These are phyloP conservation scores for Termitomyces sp. DNA, from an alignment of 768 basidiomycete genomes.

Conservation along the genomic window DNA sequence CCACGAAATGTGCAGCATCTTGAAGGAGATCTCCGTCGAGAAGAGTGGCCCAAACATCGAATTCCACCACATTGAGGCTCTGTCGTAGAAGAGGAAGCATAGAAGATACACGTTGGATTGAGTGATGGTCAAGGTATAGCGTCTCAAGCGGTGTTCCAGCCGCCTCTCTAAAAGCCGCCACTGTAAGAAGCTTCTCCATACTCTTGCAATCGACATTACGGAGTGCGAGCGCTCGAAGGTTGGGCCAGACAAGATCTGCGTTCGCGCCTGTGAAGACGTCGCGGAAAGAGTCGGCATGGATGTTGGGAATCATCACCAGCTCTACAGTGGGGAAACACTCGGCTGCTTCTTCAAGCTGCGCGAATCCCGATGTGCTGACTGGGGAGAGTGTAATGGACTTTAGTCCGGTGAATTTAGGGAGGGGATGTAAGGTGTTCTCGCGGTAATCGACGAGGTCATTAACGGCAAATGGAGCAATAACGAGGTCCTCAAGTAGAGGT, in stretches of 20 bases:
- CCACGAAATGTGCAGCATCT: conserved; percentile 10
- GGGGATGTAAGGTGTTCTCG: background rate
- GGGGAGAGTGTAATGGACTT: conserved; percentile 12
- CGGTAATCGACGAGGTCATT: conserved; percentile 12
- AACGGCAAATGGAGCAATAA: conserved; percentile 7
- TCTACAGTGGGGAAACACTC: conserved; percentile 13
- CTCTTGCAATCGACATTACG: conserved; percentile 9
- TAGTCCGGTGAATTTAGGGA: conserved; percentile 9
- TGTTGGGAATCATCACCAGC: conserved; percentile 12
- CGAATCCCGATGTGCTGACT: conserved; percentile 6
- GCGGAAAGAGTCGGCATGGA: conserved; percentile 7
- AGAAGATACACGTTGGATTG: conserved; percentile 4
- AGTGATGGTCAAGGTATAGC: conserved; percentile 10
- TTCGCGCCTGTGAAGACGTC: conserved; percentile 5
- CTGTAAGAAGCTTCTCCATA: conserved; percentile 7
- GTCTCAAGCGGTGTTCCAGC: conserved; percentile 6
- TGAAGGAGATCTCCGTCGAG: conserved; percentile 7
- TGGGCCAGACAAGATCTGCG: conserved; percentile 6
- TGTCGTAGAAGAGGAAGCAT: conserved; percentile 3
- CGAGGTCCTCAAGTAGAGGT: conserved; percentile 7
- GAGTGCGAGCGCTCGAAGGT: conserved; percentile 7
- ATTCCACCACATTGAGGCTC: conserved; percentile 4
- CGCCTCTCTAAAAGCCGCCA: conserved; percentile 3
- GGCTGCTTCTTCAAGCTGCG: conserved; percentile 5
- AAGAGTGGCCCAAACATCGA: conserved; percentile 11